Conservation (phyloP, 2,329 filamentous ascomycete species). For the Apiospora pterosperma region DNA sequence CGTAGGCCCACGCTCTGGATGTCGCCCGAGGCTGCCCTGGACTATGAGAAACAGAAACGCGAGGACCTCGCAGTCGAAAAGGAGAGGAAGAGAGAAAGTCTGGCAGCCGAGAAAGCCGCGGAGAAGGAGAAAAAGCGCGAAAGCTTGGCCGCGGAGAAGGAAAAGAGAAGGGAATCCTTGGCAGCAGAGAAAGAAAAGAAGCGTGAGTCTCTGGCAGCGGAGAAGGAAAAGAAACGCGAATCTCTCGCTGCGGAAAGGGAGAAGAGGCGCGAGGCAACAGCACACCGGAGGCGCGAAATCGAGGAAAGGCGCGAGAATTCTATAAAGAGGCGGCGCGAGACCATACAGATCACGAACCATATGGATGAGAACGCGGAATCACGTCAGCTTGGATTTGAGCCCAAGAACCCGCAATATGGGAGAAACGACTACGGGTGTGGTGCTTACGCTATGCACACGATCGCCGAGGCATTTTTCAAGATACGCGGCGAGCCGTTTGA, state of each 20-base stretch:
- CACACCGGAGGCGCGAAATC: not conserved
- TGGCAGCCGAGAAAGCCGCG: constrained; percentile 10
- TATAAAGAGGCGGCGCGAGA: constrained; percentile 6
- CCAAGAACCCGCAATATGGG: constrained; percentile 28
- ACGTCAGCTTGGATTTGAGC: not conserved
- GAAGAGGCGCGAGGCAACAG: not conserved
- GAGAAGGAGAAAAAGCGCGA: constrained; percentile 6
- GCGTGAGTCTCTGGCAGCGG: constrained; percentile 15
- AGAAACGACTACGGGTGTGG: constrained; percentile 29
- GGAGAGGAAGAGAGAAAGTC: constrained; percentile 18
- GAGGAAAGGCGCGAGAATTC: constrained; percentile 8
- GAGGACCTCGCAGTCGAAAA: constrained; percentile 23
- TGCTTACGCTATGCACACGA: constrained; percentile 28
- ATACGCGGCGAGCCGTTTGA: constrained; percentile 28
- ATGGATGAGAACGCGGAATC: not conserved
- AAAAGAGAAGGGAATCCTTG: constrained; percentile 19
- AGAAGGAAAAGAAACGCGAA: constrained; percentile 4
- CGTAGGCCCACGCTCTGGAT: constrained; percentile 60
- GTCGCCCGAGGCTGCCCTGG: constrained; percentile 40
- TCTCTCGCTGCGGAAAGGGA: not conserved
- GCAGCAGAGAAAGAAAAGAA: constrained; percentile 18
- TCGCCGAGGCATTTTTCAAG: constrained; percentile 27
- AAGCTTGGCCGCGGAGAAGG: constrained; percentile 5
- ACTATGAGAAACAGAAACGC: constrained; percentile 38
- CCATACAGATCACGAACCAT: constrained; percentile 2